Percentiles rank a stretch among this genome's conserved stretches.
Conservation (phyloP, 345 rosid species). For the Rubroshorea leprosula region DNA sequence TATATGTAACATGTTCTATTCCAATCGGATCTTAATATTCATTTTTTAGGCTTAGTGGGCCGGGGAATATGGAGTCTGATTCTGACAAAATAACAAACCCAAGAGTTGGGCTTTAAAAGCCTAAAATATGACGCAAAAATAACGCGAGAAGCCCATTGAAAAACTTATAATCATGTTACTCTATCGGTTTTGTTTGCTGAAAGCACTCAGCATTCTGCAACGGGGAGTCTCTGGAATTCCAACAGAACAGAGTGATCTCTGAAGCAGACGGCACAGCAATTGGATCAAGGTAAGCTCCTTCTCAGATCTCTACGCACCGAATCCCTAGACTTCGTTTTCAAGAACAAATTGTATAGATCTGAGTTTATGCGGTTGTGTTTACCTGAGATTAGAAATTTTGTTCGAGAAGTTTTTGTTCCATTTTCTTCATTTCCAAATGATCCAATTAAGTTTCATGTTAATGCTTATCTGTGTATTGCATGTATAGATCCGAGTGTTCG, state of each 20-base stretch:
- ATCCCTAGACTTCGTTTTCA: background rate
- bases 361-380: background rate
- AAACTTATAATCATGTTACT: background rate
- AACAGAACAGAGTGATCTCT: background rate
- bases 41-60: too few relatives aligned
- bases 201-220: background rate
- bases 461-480: background rate
- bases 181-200: background rate
- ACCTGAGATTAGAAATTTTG: background rate
- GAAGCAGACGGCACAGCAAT: background rate
- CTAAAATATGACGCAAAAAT: too few relatives aligned
- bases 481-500: slow-evolving; percentile 4
- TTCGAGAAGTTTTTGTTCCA: background rate
- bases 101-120: too few relatives aligned
- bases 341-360: background rate
- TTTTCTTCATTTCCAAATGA: slow-evolving; percentile 6
- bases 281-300: slow-evolving; percentile 1
- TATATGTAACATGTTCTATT: too few relatives aligned
- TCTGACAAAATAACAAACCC: too few relatives aligned
- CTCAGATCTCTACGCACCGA: background rate
- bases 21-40: too few relatives aligned
- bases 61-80: too few relatives aligned
- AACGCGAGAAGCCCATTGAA: background rate
- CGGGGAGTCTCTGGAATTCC: background rate
- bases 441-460: background rate